Base-by-base conservation (phyloP, 2,329 filamentous ascomycete genomes). In the Pseudovirgaria hyperparasitica region DNA sequence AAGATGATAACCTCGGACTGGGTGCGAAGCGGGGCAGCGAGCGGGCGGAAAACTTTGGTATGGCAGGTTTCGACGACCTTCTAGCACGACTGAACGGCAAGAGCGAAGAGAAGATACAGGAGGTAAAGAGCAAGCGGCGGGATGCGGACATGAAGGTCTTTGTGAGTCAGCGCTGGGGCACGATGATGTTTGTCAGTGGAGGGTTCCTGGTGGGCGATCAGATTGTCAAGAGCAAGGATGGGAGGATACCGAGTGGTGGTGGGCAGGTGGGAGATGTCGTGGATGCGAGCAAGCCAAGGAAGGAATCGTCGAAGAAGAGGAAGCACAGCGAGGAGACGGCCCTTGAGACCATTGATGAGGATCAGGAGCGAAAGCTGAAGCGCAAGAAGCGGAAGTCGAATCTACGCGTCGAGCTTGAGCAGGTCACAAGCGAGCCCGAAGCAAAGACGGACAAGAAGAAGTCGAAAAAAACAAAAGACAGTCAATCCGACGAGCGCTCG, bases 31-130 rank as follows among this genome's bases (percentile, higher is more conserved):
- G 72, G 36, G 77, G 76, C 29, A 74, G 72, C 42, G 75, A 77
- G 38, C 59, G 65, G 20, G 59, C 65, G 4, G 76, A 84, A 37
- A 69, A 84, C 36, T 92, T 87, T 13, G 90, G 87, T 0, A 65
- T 96, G 19, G 81, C 86, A 47, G 79, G 77, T 11, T 84, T 96
- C 41, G 82, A 86, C 46, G 82, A 82, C 37, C 60, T 98, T 4
- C 62, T 98, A 12, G 86, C 87, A 13, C 67, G 90, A 28, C 58
- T 98, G 31, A 98, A 98, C 53, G 90, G 87, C 26, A 90, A 84
- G 53, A 75, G 70, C 13, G 77, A 87, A 25, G 70, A 62, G n/a
- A 68, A 73, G 25, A 60, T 90, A 19, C 68, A 78, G 51, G 68
- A 73, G 43, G 78, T 90, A 42, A 70, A 75, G 48, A 67, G 72